Evolutionary conservation across 2,329 filamentous ascomycete species (phyloP).

Genomic region (Falciphora oryzae): DNA sequence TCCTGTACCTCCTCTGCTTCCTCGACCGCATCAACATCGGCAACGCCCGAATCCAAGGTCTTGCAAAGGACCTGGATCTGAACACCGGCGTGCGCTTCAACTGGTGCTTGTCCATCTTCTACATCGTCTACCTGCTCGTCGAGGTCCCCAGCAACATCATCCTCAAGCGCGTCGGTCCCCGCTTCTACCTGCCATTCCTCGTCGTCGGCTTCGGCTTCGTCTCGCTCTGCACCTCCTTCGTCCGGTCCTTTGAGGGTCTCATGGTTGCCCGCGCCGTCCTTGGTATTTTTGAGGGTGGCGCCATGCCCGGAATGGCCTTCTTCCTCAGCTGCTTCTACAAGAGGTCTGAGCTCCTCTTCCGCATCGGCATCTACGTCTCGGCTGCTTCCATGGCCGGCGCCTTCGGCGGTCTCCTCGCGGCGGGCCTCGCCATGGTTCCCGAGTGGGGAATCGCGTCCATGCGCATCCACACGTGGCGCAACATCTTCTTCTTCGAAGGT

Average conservation of each 20-base stretch:
- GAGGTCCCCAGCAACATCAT: conserved; percentile 52
- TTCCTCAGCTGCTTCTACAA: conserved; percentile 52
- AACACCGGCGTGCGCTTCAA: conserved; percentile 45
- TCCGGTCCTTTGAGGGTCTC: conserved; percentile 39
- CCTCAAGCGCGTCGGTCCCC: conserved; percentile 46
- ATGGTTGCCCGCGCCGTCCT: conserved; percentile 42
- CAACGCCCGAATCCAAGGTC: conserved; percentile 50
- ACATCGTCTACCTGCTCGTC: conserved; percentile 49
- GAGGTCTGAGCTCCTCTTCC: conserved; percentile 47
- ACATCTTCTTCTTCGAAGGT: conserved; percentile 61
- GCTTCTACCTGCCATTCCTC: conserved; percentile 47
- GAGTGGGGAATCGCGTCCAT: conserved; percentile 40
- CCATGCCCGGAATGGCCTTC: conserved; percentile 53
- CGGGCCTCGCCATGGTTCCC: conserved; percentile 44
- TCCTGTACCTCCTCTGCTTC: conserved; percentile 46
- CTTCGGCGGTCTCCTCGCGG: conserved; percentile 51
- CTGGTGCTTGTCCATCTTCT: conserved; percentile 52
- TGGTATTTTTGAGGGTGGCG: conserved; percentile 51
- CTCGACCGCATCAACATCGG: conserved; percentile 37
- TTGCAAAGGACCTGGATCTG: conserved; percentile 42
- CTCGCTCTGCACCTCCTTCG: conserved; percentile 49
- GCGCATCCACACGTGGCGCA: conserved; percentile 45
- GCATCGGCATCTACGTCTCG: conserved; percentile 51
- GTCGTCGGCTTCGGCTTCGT: conserved; percentile 51
- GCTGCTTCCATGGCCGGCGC: conserved; percentile 50